Evolutionary conservation across 2,329 filamentous ascomycete species (phyloP).

Genomic region (Neofusicoccum umdonicola): DNA sequence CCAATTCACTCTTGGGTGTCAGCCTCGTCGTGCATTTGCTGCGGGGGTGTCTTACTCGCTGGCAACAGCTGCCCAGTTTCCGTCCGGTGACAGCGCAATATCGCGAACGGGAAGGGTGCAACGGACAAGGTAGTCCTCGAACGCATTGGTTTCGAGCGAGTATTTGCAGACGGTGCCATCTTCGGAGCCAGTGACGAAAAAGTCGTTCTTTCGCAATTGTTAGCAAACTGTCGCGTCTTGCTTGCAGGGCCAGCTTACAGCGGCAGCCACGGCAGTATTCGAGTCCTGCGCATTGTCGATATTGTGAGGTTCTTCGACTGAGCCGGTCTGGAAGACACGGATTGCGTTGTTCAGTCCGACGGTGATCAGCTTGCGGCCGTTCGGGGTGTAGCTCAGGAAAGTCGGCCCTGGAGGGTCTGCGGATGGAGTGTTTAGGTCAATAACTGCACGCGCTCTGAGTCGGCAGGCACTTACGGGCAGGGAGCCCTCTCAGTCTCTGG

Average conservation of each 20-base stretch:
- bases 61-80: slow-evolving; percentile 88
- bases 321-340: slow-evolving; percentile 86
- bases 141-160: slow-evolving; percentile 69
- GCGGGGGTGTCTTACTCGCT: slow-evolving; percentile 65
- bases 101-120: slow-evolving; percentile 85
- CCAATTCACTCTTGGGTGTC: slow-evolving; percentile 62
- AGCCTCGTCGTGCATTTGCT: slow-evolving; percentile 13
- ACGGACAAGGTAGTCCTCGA: slow-evolving; percentile 79
- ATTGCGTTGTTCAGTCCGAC: slow-evolving; percentile 92
- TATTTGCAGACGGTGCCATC: slow-evolving; percentile 96
- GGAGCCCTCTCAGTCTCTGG: slow-evolving; percentile 28
- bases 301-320: slow-evolving; percentile 86
- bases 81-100: slow-evolving; percentile 76
- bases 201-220: slow-evolving; percentile 58
- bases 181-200: slow-evolving; percentile 86
- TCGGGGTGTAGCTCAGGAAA: slow-evolving; percentile 82
- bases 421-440: not conserved
- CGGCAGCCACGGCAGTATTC: slow-evolving; percentile 74
- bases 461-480: slow-evolving; percentile 31
- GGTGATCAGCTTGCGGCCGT: slow-evolving; percentile 83
- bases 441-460: not conserved
- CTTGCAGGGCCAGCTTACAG: slow-evolving; percentile 42
- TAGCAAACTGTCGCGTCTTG: not conserved
- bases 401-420: slow-evolving; percentile 81
- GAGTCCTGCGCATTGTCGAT: slow-evolving; percentile 89